These are phyloP conservation scores for Trichosanthes truncata DNA, from an alignment of 306 rosid species.

Conservation along the genomic window DNA sequence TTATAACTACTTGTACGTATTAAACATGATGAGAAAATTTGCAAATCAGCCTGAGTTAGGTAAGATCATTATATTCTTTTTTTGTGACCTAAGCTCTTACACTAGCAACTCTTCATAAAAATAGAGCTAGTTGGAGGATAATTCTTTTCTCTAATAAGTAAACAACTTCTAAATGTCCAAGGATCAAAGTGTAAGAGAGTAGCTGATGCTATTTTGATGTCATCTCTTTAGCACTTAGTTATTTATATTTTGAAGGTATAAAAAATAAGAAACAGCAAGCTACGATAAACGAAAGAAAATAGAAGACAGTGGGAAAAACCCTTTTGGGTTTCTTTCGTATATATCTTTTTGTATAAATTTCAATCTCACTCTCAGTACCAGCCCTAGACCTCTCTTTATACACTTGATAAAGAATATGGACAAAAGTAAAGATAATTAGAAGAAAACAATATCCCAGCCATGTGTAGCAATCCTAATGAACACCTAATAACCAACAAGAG, in stretches of 20 bases:
- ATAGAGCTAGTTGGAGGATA: not conserved
- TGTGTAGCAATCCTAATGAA: too few species aligned
- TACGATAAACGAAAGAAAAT: too few species aligned
- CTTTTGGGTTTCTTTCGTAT: too few species aligned
- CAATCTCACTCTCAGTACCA: too few species aligned
- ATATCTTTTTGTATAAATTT: too few species aligned
- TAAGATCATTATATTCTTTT: not conserved
- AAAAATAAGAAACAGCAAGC: too few species aligned
- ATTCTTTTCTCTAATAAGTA: not conserved
- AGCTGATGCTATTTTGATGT: not conserved
- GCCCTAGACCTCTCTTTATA: too few species aligned
- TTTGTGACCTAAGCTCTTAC: not conserved
- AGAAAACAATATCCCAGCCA: too few species aligned
- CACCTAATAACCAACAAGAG: too few species aligned
- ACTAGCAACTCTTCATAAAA: not conserved
- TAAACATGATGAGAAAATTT: not conserved
- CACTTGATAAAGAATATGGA: too few species aligned
- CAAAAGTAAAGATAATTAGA: too few species aligned
- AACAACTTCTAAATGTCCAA: not conserved
- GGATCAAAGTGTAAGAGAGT: not conserved
- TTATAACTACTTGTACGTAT: not conserved
- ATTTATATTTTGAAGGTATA: not conserved
- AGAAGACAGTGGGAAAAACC: too few species aligned
- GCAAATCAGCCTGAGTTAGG: not conserved
- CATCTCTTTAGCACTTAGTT: not conserved